Evolutionary conservation across 2,329 filamentous ascomycete genomes (phyloP), one percentile per base, ranked within the genome.

Genomic region (Periconia sp.): DNA sequence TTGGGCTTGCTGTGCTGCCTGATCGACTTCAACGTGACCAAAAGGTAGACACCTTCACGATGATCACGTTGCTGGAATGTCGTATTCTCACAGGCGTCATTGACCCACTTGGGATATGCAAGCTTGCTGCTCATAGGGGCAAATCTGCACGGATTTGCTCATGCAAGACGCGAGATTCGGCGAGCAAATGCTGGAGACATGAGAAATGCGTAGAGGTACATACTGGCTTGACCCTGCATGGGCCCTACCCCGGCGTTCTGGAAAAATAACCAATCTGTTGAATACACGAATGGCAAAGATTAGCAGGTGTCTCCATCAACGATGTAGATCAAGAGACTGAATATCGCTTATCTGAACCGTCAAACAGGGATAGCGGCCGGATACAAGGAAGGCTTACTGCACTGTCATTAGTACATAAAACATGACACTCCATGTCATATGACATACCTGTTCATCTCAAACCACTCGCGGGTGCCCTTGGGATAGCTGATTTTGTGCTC

Each of bases 401-500:
- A 23, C 3, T n/a, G 11, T 41, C 5, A 17, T 48, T 41, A 48
- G 46, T 17, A 17, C 35, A 13, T 7, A 10, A 19, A 17, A 37
- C 33, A 37, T 14, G 33, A 6, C 33, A 37, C 6, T 37, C 27
- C 10, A 20, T 11, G 46, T 6, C 20, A 41, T n/a, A 17, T 37
- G 33, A 3, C 33, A 37, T 48, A 48, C 46, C 46, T 92, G 68
- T 85, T 90, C 69, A 85, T 82, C 74, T 95, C 90, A 75, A 89
- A 91, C 72, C 87, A 84, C 74, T 96, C 91, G 45, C 86, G 80
- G 7, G 85, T 84, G 13, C 85, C 91, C 19, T 75, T 76, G 0
- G 91, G 89, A 70, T 90, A 96, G 43, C 87, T 91, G 55, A 96
- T 83, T 77, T 91, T 93, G 79, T 94, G 78, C 49, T 92, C 88